phyloP scores from a whole-genome alignment of 305 asterid genomes.

The Striga hermonthica region DNA sequence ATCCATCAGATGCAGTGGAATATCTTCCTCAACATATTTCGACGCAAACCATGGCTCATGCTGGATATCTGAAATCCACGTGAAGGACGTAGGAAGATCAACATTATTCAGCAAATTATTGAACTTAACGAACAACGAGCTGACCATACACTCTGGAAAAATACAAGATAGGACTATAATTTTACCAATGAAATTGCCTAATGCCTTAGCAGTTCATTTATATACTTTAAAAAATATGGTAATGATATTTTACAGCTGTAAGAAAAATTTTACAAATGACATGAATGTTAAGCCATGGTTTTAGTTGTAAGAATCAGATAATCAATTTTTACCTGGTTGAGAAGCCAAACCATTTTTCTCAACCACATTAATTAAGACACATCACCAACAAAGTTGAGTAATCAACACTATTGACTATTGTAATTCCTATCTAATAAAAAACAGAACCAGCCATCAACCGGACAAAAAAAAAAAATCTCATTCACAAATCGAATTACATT shows the following conservation, averaged over 20 bases:
- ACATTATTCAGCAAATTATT: slow-evolving; percentile 19
- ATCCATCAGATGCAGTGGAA: slow-evolving; percentile 67
- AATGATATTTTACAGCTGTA: neutral
- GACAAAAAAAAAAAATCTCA: too few species aligned
- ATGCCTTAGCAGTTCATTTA: neutral
- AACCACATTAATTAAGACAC: slow-evolving; percentile 18
- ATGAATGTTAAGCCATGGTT: slow-evolving; percentile 24
- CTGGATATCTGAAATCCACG: slow-evolving; percentile 62
- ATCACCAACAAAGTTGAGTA: slow-evolving; percentile 15
- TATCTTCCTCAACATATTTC: slow-evolving; percentile 72
- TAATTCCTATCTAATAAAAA: neutral
- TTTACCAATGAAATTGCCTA: neutral
- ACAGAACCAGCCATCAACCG: slow-evolving; percentile 8
- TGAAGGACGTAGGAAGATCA: slow-evolving; percentile 23
- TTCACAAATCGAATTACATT: too few species aligned
- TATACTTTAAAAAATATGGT: neutral
- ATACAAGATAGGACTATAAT: slow-evolving; percentile 1
- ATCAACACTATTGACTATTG: slow-evolving; percentile 13
- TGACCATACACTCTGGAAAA: slow-evolving; percentile 7
- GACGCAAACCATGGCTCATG: slow-evolving; percentile 98
- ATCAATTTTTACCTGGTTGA: slow-evolving; percentile 11
- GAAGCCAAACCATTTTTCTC: slow-evolving; percentile 23
- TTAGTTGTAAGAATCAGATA: slow-evolving; percentile 24
- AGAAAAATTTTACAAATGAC: slow-evolving; percentile 1
- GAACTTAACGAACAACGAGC: slow-evolving; percentile 22